Evolutionary conservation across 202 grass and related monocot genomes (phyloP).

Genomic region (Hordeum pubiflorum): DNA sequence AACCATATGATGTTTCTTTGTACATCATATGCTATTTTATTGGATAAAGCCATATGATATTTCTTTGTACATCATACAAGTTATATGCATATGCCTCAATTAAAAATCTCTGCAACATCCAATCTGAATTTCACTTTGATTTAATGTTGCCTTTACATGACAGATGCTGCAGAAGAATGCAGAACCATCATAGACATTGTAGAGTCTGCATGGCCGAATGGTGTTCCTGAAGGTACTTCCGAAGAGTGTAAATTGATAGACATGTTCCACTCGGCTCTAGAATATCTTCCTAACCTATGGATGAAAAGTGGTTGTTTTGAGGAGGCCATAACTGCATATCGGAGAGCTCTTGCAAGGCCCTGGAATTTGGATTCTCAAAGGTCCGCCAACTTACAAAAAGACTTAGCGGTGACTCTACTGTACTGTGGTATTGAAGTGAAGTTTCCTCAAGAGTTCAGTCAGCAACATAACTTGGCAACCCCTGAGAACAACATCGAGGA

Average conservation of each 20-base stretch:
- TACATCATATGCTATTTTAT: background rate
- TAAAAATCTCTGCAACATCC: slow-evolving; percentile 1
- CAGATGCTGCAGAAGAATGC: slow-evolving; percentile 95
- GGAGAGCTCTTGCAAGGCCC: slow-evolving; percentile 56
- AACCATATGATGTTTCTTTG: slow-evolving; percentile 3
- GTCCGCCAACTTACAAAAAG: slow-evolving; percentile 71
- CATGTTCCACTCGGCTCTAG: slow-evolving; percentile 74
- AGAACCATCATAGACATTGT: slow-evolving; percentile 81
- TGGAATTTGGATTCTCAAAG: slow-evolving; percentile 77
- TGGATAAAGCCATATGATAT: slow-evolving; percentile 6
- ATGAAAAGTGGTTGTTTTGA: slow-evolving; percentile 74
- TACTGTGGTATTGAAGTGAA: slow-evolving; percentile 70
- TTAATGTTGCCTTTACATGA: slow-evolving; percentile 29
- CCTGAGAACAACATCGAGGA: slow-evolving; percentile 65
- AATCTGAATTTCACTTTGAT: slow-evolving; percentile 14
- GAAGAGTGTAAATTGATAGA: slow-evolving; percentile 77
- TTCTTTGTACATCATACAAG: slow-evolving; percentile 13
- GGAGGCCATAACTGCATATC: slow-evolving; percentile 69
- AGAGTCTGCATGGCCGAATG: slow-evolving; percentile 73
- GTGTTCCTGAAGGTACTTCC: slow-evolving; percentile 50
- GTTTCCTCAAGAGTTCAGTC: slow-evolving; percentile 38
- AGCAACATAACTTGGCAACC: slow-evolving; percentile 26
- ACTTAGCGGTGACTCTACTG: slow-evolving; percentile 67
- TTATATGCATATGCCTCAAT: background rate
- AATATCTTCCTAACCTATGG: slow-evolving; percentile 90